phyloP scores from a whole-genome alignment of 331 rosid genomes.

The Rhamnella rubrinervis region DNA sequence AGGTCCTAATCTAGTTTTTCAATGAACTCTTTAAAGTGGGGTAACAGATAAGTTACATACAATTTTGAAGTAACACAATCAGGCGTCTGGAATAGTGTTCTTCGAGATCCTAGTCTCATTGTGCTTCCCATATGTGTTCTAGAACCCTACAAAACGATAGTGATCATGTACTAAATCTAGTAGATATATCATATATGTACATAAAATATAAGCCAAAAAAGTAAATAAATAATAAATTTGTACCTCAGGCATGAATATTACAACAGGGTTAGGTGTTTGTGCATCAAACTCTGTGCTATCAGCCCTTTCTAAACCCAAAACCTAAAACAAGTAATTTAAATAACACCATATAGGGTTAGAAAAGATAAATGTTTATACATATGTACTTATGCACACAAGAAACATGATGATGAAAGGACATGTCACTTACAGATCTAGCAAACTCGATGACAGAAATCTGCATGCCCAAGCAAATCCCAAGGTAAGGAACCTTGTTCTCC shows the following conservation, averaged over 20 bases:
- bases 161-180: neutral
- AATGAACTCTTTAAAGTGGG: slow-evolving; percentile 10
- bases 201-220: neutral
- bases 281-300: slow-evolving; percentile 81
- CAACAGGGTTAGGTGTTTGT: slow-evolving; percentile 79
- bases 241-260: slow-evolving; percentile 99
- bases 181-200: neutral
- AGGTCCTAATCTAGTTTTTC: neutral
- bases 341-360: slow-evolving; percentile 5
- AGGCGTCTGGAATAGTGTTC: slow-evolving; percentile 72
- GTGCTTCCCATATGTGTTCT: slow-evolving; percentile 98
- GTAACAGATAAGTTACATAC: slow-evolving; percentile 52
- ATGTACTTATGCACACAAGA: neutral
- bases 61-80: slow-evolving; percentile 82
- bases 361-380: neutral
- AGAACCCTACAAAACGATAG: slow-evolving; percentile 59
- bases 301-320: slow-evolving; percentile 85
- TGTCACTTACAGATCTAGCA: slow-evolving; percentile 80
- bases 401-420: slow-evolving; percentile 17
- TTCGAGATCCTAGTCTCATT: slow-evolving; percentile 97
- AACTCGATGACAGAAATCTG: slow-evolving; percentile 93
- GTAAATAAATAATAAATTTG: slow-evolving; percentile 1
- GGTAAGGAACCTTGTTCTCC: slow-evolving; percentile 91
- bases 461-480: slow-evolving; percentile 99
- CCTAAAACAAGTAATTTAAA: slow-evolving; percentile 47